Base-by-base conservation (phyloP, 1,284 basidiomycete species). In the Tylopilus sp. region DNA sequence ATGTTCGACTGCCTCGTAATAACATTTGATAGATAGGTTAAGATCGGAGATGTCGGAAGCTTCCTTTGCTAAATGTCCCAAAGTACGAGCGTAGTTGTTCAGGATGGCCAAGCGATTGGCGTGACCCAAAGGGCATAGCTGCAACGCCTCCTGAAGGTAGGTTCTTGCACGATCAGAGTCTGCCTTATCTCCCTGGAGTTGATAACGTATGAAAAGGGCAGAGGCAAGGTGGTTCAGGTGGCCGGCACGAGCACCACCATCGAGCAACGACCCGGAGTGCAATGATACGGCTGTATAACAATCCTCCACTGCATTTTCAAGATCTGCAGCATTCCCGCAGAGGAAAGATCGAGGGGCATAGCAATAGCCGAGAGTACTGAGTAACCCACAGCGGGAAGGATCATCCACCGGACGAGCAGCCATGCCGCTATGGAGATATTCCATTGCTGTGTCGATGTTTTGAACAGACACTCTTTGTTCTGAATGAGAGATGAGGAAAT, bases 191-290 rank as follows among this genome's bases (percentile, higher is more conserved):
- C 72, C 71, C 24, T 73, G 72, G 5, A 70, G 51, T 22, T 67
- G 72, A 61, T 64, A 72, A 22, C 71, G 72, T 13, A 62, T 61
- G 53, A 60, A 74, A 49, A 74, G 61, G n/a, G 62, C 55, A 53
- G 67, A 41, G 1, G 68, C 71, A 18, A 72, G 63, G 24, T 54
- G 61, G 41, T 47, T 63, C 38, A 74, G 61, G 24, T 58, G 63
- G 15, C 36, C 44, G 4, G 63, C 53, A 19, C 58, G 62, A 26
- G 6, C n/a, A 18, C 29, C 58, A 22, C 58, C 56, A 26, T 67
- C 51, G 6, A 29, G 49, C 33, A 55, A 57, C 1, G 63, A 61
- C 6, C 6, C 29, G 29, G 29, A 29, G 15, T 65, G 63, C 5
- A 47, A 49, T 53, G 60, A 62, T 6, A 67, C 36, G 16, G 70